phyloP scores from a whole-genome alignment of 768 basidiomycete genomes.

The Sporobolomyces phaffii region DNA sequence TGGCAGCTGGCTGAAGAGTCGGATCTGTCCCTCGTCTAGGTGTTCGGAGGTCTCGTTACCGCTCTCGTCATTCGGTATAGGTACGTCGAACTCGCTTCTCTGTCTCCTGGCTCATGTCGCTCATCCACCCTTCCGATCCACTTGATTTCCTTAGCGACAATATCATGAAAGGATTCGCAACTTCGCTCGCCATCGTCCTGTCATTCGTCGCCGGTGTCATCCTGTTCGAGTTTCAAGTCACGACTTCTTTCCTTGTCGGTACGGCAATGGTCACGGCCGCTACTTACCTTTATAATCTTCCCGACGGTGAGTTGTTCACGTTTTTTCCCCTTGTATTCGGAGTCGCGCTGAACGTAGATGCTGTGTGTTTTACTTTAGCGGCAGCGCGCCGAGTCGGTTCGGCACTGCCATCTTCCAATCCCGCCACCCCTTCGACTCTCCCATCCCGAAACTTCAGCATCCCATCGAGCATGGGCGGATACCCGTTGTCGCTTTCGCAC shows the following conservation, averaged over 20 bases:
- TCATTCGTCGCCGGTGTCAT: constrained; percentile 87
- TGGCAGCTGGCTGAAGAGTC: background rate
- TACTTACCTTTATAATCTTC: constrained; percentile 88
- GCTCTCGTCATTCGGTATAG: constrained; percentile 92
- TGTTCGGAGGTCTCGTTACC: constrained; percentile 83
- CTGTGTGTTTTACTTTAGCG: background rate
- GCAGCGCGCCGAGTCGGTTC: background rate
- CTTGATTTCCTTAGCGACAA: constrained; percentile 33
- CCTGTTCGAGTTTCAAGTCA: constrained; percentile 82
- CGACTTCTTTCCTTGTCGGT: constrained; percentile 76
- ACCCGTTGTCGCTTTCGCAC: background rate
- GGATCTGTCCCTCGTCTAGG: constrained; percentile 55
- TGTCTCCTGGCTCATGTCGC: background rate
- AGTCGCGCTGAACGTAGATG: background rate
- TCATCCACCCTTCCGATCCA: background rate
- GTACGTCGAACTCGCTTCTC: constrained; percentile 49
- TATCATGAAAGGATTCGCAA: constrained; percentile 69
- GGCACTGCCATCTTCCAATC: constrained; percentile 7
- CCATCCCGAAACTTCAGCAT: background rate
- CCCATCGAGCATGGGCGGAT: background rate
- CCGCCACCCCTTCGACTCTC: background rate
- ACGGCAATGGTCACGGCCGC: constrained; percentile 74
- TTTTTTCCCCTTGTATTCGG: too few species aligned
- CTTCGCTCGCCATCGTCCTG: constrained; percentile 85
- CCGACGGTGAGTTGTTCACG: constrained; percentile 41